Conservation (phyloP, 768 basidiomycete species). For the Mycena indigotica region DNA sequence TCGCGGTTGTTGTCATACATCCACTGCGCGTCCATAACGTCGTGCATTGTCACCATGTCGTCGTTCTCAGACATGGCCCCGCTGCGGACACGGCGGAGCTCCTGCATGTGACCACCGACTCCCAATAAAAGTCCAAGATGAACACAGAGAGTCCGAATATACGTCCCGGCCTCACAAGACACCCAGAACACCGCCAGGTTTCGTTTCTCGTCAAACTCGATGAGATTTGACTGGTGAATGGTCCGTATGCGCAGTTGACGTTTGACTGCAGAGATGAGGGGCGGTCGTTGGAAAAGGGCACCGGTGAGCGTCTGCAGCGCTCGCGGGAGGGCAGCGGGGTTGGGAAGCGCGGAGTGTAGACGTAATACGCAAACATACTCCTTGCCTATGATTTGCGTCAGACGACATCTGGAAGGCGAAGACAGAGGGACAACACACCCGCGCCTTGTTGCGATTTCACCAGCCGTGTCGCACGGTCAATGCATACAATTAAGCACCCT, state of each 20-base stretch:
- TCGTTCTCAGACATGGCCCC: constrained; percentile 98
- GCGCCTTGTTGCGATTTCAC: constrained; percentile 99
- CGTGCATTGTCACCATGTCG: constrained; percentile 99
- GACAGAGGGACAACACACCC: constrained; percentile 58
- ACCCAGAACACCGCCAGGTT: constrained; percentile 99
- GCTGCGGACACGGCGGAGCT: constrained; percentile 89
- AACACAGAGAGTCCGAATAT: constrained; percentile 94
- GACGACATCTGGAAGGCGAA: neutral
- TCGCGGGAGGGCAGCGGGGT: constrained; percentile 84
- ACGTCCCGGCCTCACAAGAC: constrained; percentile 97
- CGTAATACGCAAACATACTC: constrained; percentile 98
- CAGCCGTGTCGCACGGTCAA: constrained; percentile 95
- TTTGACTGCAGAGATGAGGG: constrained; percentile 98
- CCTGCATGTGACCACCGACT: constrained; percentile 99
- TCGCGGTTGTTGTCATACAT: constrained; percentile 96
- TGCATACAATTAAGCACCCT: constrained; percentile 97
- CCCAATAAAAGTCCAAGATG: constrained; percentile 93
- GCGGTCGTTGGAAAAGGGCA: constrained; percentile 97
- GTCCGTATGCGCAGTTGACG: constrained; percentile 96
- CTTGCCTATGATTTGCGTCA: constrained; percentile 62
- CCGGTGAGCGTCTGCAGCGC: constrained; percentile 96
- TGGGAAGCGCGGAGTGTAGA: constrained; percentile 80
- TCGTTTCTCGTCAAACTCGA: constrained; percentile 97
- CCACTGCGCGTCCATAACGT: constrained; percentile 99
- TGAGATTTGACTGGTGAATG: constrained; percentile 91